These are phyloP conservation scores for Gossypium anomalum DNA, from an alignment of 345 rosid genomes.

Conservation along the genomic window DNA sequence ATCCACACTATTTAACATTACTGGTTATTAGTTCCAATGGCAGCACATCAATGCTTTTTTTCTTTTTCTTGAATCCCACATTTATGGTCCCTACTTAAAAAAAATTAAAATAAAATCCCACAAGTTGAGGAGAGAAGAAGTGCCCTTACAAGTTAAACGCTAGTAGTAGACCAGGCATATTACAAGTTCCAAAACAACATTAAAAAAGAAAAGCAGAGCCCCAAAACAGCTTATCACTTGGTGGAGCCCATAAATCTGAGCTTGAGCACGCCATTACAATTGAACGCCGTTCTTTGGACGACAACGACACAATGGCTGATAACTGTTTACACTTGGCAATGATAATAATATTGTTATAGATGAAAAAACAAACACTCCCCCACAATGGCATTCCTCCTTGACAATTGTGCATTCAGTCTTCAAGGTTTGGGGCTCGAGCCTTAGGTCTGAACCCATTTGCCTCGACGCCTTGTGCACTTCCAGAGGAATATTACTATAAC, in stretches of 20 bases:
- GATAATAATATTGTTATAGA: background rate
- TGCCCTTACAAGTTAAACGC: slow-evolving; percentile 1
- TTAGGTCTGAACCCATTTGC: slow-evolving; percentile 14
- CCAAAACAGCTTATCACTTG: background rate
- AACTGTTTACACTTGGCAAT: background rate
- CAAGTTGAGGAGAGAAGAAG: background rate
- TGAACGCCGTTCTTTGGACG: slow-evolving; percentile 10
- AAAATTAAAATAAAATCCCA: background rate
- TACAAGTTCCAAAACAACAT: slow-evolving; percentile 15
- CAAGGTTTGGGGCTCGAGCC: slow-evolving; percentile 37
- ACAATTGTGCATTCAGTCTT: slow-evolving; percentile 23
- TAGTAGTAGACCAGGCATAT: background rate
- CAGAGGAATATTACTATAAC: slow-evolving; percentile 4
- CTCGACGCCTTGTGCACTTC: slow-evolving; percentile 12
- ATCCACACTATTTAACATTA: background rate
- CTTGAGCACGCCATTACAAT: background rate
- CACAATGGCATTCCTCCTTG: slow-evolving; percentile 18
- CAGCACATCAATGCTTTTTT: background rate
- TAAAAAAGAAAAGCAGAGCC: background rate
- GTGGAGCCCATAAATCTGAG: background rate
- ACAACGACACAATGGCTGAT: background rate
- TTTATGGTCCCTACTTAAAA: background rate
- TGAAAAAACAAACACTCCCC: background rate
- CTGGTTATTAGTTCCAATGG: background rate
- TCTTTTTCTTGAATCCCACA: background rate